Evolutionary conservation across 768 basidiomycete species (phyloP).

Genomic region (Crepidotus variabilis): DNA sequence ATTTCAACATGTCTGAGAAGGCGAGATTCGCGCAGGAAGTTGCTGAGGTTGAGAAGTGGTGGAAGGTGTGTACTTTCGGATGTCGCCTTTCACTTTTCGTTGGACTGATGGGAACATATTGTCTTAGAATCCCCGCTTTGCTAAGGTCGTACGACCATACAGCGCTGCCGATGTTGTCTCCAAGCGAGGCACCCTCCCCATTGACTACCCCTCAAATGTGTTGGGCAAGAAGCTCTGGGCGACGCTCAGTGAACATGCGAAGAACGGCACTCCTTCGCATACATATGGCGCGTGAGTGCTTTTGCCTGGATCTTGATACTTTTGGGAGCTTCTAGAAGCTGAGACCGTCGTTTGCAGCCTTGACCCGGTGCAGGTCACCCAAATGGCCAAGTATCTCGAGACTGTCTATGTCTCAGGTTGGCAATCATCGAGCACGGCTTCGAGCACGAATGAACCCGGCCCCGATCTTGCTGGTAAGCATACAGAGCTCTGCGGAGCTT

Average conservation of each 20-base stretch:
- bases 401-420: slow-evolving; percentile 98
- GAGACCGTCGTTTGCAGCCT: slow-evolving; percentile 50
- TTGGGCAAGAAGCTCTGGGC: slow-evolving; percentile 85
- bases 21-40: slow-evolving; percentile 78
- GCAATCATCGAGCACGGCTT: slow-evolving; percentile 93
- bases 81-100: not conserved
- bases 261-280: slow-evolving; percentile 78
- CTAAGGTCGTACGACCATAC: slow-evolving; percentile 86
- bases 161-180: slow-evolving; percentile 90
- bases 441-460: slow-evolving; percentile 92
- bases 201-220: slow-evolving; percentile 82
- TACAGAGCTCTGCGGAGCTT: not conserved
- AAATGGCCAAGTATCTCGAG: slow-evolving; percentile 98
- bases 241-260: slow-evolving; percentile 72
- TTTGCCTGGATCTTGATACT: not conserved
- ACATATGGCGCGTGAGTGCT: slow-evolving; percentile 97
- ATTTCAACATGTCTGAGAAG: slow-evolving; percentile 59
- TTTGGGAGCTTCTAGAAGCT: not conserved
- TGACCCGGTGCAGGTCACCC: slow-evolving; percentile 96
- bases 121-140: slow-evolving; percentile 78
- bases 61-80: slow-evolving; percentile 58
- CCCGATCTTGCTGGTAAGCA: slow-evolving; percentile 91
- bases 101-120: slow-evolving; percentile 6
- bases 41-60: slow-evolving; percentile 84
- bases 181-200: slow-evolving; percentile 85